Evolutionary conservation across 345 rosid genomes (phyloP).

Genomic region (Viola odorata): DNA sequence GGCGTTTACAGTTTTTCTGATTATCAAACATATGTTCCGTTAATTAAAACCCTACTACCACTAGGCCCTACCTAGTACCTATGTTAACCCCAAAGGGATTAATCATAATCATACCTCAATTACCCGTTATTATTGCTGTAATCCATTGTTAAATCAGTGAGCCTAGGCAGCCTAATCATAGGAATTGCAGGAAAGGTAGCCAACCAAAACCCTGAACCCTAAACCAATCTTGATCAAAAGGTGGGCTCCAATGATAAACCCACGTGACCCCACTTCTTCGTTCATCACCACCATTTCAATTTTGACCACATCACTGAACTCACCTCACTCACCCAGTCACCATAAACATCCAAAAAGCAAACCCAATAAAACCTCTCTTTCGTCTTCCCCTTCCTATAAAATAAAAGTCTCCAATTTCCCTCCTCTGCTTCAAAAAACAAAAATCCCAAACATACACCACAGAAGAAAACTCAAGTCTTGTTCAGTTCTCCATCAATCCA

Average conservation of each 20-base stretch:
- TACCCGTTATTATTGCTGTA: too few species aligned
- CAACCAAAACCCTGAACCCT: neutral
- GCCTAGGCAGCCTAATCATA: neutral
- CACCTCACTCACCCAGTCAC: neutral
- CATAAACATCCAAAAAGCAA: slow-evolving; percentile 11
- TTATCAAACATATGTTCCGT: too few species aligned
- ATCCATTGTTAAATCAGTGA: too few species aligned
- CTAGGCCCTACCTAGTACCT: too few species aligned
- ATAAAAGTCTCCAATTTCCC: neutral
- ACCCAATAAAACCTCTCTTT: neutral
- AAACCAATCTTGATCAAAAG: neutral
- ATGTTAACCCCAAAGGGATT: too few species aligned
- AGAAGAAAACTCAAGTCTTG: too few species aligned
- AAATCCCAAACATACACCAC: too few species aligned
- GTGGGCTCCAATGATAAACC: slow-evolving; percentile 4
- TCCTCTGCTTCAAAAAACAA: neutral
- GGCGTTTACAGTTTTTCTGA: too few species aligned
- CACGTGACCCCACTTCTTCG: neutral
- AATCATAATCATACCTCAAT: too few species aligned
- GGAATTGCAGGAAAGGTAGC: neutral
- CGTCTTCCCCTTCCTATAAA: neutral
- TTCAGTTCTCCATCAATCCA: neutral
- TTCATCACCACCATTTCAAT: neutral
- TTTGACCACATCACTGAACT: too few species aligned
- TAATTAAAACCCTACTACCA: too few species aligned